These are phyloP conservation scores for Citrus cavaleriei DNA, from an alignment of 345 rosid species.

Conservation along the genomic window DNA sequence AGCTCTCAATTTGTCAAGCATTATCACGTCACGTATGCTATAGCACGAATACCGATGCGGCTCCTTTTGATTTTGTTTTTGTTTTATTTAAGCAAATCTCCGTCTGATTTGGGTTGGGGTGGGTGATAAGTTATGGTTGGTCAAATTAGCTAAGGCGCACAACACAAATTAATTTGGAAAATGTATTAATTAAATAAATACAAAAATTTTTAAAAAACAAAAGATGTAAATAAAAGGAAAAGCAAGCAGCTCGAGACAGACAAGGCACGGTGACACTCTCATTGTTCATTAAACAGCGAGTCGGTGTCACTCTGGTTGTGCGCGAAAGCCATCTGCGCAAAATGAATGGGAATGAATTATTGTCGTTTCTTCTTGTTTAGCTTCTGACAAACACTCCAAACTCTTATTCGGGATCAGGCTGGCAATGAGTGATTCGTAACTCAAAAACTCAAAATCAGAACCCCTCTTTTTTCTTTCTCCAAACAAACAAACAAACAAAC, in stretches of 20 bases:
- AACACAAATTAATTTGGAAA: too few relatives aligned
- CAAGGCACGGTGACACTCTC: background rate
- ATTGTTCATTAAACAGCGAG: background rate
- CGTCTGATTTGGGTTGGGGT: too few relatives aligned
- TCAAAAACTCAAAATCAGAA: background rate
- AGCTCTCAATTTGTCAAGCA: background rate
- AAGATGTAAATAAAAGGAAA: too few relatives aligned
- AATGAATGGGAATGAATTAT: background rate
- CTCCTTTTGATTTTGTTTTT: too few relatives aligned
- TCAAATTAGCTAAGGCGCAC: too few relatives aligned
- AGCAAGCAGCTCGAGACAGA: background rate
- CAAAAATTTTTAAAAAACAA: too few relatives aligned
- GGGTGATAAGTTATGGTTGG: too few relatives aligned
- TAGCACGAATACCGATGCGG: too few relatives aligned
- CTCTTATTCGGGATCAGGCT: background rate
- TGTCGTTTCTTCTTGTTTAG: background rate
- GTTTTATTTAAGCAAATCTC: too few relatives aligned
- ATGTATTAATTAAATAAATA: too few relatives aligned
- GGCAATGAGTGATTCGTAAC: constrained; percentile 9
- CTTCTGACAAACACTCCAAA: background rate
- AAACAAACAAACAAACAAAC: too few relatives aligned
- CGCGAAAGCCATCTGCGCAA: background rate
- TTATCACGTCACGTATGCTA: background rate
- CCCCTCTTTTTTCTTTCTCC: background rate
- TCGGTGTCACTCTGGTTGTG: background rate